Conservation (phyloP, 2,329 filamentous ascomycete genomes). For the Colletotrichum musicola region DNA sequence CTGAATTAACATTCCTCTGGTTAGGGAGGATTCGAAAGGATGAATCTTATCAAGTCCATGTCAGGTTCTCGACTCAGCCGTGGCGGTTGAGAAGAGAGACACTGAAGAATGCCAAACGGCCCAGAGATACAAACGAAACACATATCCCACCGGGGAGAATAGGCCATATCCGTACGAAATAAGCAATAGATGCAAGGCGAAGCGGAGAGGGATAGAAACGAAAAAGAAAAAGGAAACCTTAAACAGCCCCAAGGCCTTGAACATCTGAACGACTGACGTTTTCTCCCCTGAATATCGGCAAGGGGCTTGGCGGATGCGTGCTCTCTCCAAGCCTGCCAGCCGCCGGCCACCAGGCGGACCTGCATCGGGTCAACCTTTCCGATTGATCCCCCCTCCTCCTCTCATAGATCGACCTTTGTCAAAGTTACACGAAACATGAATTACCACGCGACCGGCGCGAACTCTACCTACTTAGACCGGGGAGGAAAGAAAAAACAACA, state of each 20-base stretch:
- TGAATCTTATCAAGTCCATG: too few relatives aligned
- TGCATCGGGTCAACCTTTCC: not conserved
- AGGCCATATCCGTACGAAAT: conserved; percentile 10
- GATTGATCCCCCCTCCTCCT: too few relatives aligned
- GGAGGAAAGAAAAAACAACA: too few relatives aligned
- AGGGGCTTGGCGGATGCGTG: not conserved
- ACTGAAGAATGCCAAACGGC: conserved; percentile 18
- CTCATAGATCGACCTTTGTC: too few relatives aligned
- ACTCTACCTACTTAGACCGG: not conserved
- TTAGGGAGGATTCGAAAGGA: not conserved
- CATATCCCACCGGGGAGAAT: not conserved
- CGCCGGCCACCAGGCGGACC: not conserved
- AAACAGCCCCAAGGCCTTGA: not conserved
- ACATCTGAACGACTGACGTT: not conserved
- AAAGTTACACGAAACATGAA: too few relatives aligned
- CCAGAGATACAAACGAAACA: conserved; percentile 18
- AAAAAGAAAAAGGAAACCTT: not conserved
- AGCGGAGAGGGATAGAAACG: not conserved
- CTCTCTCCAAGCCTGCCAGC: not conserved
- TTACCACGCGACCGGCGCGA: not conserved
- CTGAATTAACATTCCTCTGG: not conserved
- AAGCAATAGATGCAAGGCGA: not conserved
- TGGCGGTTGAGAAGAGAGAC: not conserved
- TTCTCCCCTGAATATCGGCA: not conserved
- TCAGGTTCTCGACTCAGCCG: too few relatives aligned